Evolutionary conservation across 1,284 basidiomycete genomes (phyloP).

Genomic region (Irpex sp.): DNA sequence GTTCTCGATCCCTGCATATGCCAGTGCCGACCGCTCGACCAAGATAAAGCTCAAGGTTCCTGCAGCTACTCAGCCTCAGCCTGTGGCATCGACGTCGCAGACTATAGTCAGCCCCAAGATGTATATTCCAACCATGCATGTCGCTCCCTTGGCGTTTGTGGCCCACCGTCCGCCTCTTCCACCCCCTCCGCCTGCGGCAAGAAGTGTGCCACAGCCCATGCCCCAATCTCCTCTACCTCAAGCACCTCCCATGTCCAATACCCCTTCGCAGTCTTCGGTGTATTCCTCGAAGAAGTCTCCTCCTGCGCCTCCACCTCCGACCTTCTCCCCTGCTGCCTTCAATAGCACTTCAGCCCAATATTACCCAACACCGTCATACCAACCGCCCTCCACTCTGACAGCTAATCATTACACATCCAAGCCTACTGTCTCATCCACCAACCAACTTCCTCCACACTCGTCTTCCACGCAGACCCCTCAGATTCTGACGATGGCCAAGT

Average conservation of each 20-base stretch:
- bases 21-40: constrained; percentile 36
- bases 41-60: constrained; percentile 70
- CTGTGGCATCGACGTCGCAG: not conserved
- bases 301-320: not conserved
- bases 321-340: not conserved
- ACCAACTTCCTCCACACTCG: not conserved
- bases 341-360: not conserved
- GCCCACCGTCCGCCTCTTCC: constrained; percentile 12
- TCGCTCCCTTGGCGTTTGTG: constrained; percentile 12
- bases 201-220: not conserved
- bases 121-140: constrained; percentile 10
- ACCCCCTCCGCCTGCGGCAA: constrained; percentile 6
- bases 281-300: not conserved
- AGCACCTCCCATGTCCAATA: not conserved
- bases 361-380: not conserved
- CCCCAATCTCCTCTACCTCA: constrained; percentile 2
- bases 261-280: not conserved
- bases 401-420: not conserved
- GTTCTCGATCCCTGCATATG: constrained; percentile 52
- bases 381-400: not conserved
- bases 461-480: not conserved
- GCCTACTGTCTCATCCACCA: not conserved
- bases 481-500: constrained; percentile 28
- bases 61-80: constrained; percentile 24
- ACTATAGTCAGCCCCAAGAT: constrained; percentile 14